These are phyloP conservation scores for Xylariales sp. DNA, from an alignment of 2,329 filamentous ascomycete species.

Conservation along the genomic window DNA sequence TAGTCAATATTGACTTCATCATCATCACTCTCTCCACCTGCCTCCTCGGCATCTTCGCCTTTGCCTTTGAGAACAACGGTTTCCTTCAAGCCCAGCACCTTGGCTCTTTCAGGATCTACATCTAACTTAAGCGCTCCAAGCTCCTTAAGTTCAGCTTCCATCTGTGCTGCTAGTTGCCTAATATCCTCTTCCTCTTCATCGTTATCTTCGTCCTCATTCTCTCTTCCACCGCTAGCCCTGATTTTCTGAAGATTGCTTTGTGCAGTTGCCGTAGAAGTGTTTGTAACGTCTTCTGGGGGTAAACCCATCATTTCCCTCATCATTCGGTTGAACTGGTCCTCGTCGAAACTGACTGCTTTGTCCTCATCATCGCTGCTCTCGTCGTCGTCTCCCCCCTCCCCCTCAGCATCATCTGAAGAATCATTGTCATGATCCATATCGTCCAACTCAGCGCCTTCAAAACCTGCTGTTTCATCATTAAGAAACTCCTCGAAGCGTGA, in stretches of 20 bases:
- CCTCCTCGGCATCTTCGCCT: conserved; percentile 43
- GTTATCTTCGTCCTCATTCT: conserved; percentile 55
- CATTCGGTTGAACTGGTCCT: conserved; percentile 84
- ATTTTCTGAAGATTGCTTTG: conserved; percentile 18
- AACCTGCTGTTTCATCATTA: conserved; percentile 83
- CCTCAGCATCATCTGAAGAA: conserved; percentile 61
- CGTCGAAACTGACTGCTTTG: conserved; percentile 82
- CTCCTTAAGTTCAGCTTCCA: conserved; percentile 78
- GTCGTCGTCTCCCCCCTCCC: conserved; percentile 42
- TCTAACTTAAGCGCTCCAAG: conserved; percentile 74
- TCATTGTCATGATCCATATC: conserved; percentile 77
- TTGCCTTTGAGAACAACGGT: conserved; percentile 38
- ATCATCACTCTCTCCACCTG: conserved; percentile 60
- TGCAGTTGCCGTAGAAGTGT: conserved; percentile 26
- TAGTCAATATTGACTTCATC: conserved; percentile 82
- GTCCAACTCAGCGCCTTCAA: conserved; percentile 79
- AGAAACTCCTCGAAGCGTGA: conserved; percentile 93
- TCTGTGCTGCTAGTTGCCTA: conserved; percentile 71
- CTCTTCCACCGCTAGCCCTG: not conserved
- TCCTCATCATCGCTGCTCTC: conserved; percentile 74
- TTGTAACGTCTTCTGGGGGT: conserved; percentile 48
- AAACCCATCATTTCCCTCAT: conserved; percentile 94
- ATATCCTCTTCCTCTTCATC: conserved; percentile 73
- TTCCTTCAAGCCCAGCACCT: conserved; percentile 48
- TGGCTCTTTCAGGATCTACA: conserved; percentile 49